Evolutionary conservation across 140 eudicot species (phyloP), one percentile per base, ranked within the genome.

Genomic region (Cichorium intybus): DNA sequence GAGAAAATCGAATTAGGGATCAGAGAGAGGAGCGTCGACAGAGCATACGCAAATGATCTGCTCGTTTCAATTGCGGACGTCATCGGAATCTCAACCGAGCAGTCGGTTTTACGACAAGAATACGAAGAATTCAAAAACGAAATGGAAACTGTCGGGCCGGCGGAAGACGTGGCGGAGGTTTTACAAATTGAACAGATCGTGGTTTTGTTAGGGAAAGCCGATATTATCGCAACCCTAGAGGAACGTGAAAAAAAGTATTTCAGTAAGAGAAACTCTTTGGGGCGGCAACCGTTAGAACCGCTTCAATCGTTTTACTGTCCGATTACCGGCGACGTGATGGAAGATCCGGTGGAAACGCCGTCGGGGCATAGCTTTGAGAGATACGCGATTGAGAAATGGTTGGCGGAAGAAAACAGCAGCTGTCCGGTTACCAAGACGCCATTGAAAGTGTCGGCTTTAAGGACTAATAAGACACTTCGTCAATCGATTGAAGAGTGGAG

Each of bases 401-500:
- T 82, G 18, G 63, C 75, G 5, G 84, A 67, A 6, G 84, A 73
- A 15, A 75, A 82, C 35, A 57, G 50, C 21, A 26, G 67, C 6
- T 82, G 88, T 65, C 88, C 88, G 17, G 31, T 82, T 23, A 82
- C 88, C 11, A 82, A 75, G 69, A 70, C 67, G 15, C 82, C 79
- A 1, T 71, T 82, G 75, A 63, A 68, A 24, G 52, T 57, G n/a
- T 71, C 82, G 11, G 37, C 56, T 18, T 73, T 82, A 16, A 63
- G 84, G 76, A 68, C 84, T 10, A 82, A 82, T 29, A 71, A 75
- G 73, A 82, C 84, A 5, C 82, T 82, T 9, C 50, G 61, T 16
- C 82, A 82, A 31, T 82, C 88, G 16, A 82, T 82, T 16, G 82
- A 79, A 47, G 85, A 82, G 43, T 82, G 88, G 88, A 75, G 75